phyloP scores from a whole-genome alignment of 2,329 filamentous ascomycete genomes.

The Diaporthe citrichinensis region DNA sequence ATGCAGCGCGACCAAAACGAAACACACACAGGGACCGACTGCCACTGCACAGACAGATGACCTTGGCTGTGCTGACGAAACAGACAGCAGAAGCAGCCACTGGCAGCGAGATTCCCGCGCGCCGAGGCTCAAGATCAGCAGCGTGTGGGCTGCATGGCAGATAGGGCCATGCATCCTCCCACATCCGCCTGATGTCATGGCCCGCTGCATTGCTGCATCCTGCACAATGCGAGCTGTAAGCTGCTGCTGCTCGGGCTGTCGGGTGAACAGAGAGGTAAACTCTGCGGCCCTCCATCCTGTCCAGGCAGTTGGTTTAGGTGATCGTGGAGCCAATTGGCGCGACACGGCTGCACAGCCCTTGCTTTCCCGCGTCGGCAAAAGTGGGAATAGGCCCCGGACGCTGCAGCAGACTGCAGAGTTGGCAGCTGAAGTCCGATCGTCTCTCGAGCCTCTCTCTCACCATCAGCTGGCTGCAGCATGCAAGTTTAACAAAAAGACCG shows the following conservation, averaged over 20 bases:
- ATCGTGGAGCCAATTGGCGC: constrained; percentile 5
- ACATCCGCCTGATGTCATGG: constrained; percentile 29
- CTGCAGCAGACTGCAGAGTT: constrained; percentile 13
- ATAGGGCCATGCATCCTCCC: constrained; percentile 3
- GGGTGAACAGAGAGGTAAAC: constrained; percentile 1
- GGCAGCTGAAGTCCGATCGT: constrained; percentile 1
- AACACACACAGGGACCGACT: background rate
- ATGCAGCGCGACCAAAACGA: background rate
- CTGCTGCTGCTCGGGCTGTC: constrained; percentile 8
- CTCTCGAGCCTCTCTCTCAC: background rate
- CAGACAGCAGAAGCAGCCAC: background rate
- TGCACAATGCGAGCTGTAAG: background rate
- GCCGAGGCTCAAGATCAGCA: constrained; percentile 18
- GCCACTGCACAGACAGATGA: background rate
- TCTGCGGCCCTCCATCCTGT: background rate
- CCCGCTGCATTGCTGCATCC: constrained; percentile 9
- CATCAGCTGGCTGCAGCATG: background rate
- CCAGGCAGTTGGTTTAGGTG: background rate
- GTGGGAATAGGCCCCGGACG: background rate
- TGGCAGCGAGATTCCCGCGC: background rate
- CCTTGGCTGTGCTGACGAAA: background rate
- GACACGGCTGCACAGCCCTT: background rate
- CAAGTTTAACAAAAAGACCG: background rate
- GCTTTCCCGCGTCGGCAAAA: background rate
- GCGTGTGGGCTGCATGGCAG: background rate